Evolutionary conservation across 352 stramenopile genomes (phyloP), one percentile per base, ranked within the genome.

Genomic region (Globisporangium yorkense): DNA sequence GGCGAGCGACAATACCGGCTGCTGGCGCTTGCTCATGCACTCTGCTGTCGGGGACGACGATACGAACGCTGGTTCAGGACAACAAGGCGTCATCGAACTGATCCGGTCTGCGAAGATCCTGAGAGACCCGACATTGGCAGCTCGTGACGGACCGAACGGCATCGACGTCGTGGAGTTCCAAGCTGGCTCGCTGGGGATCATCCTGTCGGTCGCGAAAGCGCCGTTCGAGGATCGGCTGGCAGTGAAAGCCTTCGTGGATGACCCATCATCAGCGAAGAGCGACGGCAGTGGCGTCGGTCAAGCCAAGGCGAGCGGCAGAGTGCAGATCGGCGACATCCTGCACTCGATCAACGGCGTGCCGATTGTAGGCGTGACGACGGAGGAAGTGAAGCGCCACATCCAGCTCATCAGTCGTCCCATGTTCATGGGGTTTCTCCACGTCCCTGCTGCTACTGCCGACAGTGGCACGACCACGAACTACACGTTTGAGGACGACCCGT

Each of bases 291-390:
- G 70, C 0, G 50, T 75, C 0, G 81, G 84, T 0, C 76, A 87
- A 73, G 84, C 84, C 2, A 51, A 91, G 41, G 69, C 74, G 27
- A 88, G 75, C 57, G 75, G 80, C 0, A 77, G 80, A 54, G 75
- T 94, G 15, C 59, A 59, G 2, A 49, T 89, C 10, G 80, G 80
- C 1, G 82, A 94, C 37, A 57, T 92, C 4, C 55, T 94, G 13
- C 74, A 92, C 59, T 89, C 82, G 33, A 89, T 94, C 55, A 94
- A 94, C 56, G 84, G 84, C 8, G 77, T 92, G 0, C 75, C 77
- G 15, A 87, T 92, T 57, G 57, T 77, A 0, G 72, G 70, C 13
- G 64, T 89, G 48, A 89, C 79, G 1, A 90, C 84, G 1, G 83
- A 92, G 65, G 84, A 92, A 57, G 78, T 91, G 15, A 91, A 89